phyloP scores from a whole-genome alignment of 2,329 filamentous ascomycete species.

The Ophiostoma triangulosporum region DNA sequence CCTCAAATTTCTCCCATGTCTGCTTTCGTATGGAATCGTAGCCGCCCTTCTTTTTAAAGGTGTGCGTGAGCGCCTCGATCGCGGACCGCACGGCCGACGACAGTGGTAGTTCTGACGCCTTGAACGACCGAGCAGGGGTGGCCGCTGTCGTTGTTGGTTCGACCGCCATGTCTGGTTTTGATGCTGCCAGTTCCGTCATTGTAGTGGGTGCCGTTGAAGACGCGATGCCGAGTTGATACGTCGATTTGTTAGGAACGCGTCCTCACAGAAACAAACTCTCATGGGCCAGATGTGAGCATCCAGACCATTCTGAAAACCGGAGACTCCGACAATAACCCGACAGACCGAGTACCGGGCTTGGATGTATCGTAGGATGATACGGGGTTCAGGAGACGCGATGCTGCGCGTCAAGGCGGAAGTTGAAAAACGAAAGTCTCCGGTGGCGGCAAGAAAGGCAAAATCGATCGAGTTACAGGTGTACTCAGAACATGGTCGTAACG shows the following conservation, averaged over 20 bases:
- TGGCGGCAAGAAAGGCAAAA: neutral
- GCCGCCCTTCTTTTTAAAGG: slow-evolving; percentile 75
- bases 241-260: neutral
- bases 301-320: neutral
- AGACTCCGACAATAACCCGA: neutral
- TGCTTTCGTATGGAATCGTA: slow-evolving; percentile 68
- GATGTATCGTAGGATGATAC: neutral
- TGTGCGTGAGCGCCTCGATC: slow-evolving; percentile 63
- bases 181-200: neutral
- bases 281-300: neutral
- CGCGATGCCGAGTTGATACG: no score
- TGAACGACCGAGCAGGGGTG: slow-evolving; percentile 28
- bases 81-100: slow-evolving; percentile 58
- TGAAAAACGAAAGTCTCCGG: neutral
- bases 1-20: slow-evolving; percentile 61
- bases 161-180: neutral
- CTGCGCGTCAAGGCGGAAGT: neutral
- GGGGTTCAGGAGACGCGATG: neutral
- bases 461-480: neutral
- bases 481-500: neutral
- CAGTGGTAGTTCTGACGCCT: slow-evolving; percentile 62
- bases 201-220: neutral
- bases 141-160: neutral
- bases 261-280: neutral
- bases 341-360: neutral